These are phyloP conservation scores for Sclerotinia sclerotiorum DNA, from an alignment of 2,329 filamentous ascomycete genomes.

Conservation along the genomic window DNA sequence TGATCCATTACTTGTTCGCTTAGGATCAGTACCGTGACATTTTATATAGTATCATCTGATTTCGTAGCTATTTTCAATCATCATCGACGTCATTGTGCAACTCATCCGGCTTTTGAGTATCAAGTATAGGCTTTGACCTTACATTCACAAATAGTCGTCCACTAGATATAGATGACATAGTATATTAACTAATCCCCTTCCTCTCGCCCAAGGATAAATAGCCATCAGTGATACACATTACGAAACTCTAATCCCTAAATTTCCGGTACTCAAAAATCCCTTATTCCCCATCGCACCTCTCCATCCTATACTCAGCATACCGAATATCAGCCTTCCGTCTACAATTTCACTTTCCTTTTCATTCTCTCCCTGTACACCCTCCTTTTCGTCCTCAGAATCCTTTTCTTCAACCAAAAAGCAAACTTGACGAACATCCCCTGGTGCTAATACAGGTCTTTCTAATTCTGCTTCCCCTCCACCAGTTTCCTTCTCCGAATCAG, in stretches of 20 bases:
- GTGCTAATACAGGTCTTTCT: constrained; percentile 59
- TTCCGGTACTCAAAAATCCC: constrained; percentile 84
- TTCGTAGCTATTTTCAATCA: background rate
- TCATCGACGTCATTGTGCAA: background rate
- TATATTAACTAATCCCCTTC: background rate
- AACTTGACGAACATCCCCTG: constrained; percentile 64
- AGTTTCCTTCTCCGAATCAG: constrained; percentile 24
- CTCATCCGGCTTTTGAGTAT: background rate
- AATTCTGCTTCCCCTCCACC: constrained; percentile 41
- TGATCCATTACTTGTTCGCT: background rate
- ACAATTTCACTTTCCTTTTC: constrained; percentile 41
- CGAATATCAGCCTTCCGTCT: constrained; percentile 68
- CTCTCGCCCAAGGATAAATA: no score
- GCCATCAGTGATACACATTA: no score
- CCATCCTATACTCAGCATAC: constrained; percentile 85
- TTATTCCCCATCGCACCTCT: constrained; percentile 84
- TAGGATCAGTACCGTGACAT: background rate
- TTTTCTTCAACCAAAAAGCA: constrained; percentile 57
- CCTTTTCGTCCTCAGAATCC: constrained; percentile 39
- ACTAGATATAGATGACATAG: background rate
- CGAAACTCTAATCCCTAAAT: constrained; percentile 56
- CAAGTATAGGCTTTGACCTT: background rate
- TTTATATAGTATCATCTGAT: background rate
- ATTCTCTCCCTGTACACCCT: constrained; percentile 33
- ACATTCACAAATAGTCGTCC: background rate